These are phyloP conservation scores for Aspergillus clavatus DNA, from an alignment of 2,329 filamentous ascomycete genomes.

Conservation along the genomic window DNA sequence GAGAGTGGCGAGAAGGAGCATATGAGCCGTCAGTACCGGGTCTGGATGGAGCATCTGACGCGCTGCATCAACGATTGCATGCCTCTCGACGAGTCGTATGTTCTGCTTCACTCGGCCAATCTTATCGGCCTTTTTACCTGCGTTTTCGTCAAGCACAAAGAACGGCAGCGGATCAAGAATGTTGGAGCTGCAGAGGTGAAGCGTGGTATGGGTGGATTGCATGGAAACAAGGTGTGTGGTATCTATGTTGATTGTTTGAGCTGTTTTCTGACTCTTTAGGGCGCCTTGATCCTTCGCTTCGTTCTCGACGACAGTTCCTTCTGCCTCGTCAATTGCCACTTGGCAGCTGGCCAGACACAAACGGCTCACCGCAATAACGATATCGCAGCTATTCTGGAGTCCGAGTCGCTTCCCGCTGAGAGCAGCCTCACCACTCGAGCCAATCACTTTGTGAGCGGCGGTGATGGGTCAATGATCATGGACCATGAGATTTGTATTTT, in stretches of 20 bases:
- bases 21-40: constrained; percentile 96
- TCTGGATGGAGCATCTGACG: constrained; percentile 88
- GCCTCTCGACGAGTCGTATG: constrained; percentile 70
- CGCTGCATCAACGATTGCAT: constrained; percentile 78
- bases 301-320: constrained; percentile 87
- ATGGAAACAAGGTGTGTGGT: constrained; percentile 74
- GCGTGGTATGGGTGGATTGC: constrained; percentile 87
- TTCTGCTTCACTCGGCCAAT: constrained; percentile 80
- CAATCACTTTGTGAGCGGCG: constrained; percentile 83
- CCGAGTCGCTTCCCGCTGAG: constrained; percentile 67
- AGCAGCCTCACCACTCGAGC: constrained; percentile 62
- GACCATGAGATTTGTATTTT: constrained; percentile 97
- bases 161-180: constrained; percentile 71
- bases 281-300: constrained; percentile 87
- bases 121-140: constrained; percentile 94
- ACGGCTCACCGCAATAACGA: constrained; percentile 91
- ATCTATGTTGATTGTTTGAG: background rate
- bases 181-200: constrained; percentile 81
- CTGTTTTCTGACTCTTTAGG: constrained; percentile 40
- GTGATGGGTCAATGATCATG: constrained; percentile 88
- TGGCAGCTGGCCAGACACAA: constrained; percentile 88
- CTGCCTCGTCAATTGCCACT: constrained; percentile 95
- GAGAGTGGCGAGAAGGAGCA: constrained; percentile 71
- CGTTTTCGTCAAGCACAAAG: constrained; percentile 80
- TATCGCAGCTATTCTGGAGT: constrained; percentile 81